These are phyloP conservation scores for Ceratobasidium sp. DNA, from an alignment of 1,284 basidiomycete species.

Conservation along the genomic window DNA sequence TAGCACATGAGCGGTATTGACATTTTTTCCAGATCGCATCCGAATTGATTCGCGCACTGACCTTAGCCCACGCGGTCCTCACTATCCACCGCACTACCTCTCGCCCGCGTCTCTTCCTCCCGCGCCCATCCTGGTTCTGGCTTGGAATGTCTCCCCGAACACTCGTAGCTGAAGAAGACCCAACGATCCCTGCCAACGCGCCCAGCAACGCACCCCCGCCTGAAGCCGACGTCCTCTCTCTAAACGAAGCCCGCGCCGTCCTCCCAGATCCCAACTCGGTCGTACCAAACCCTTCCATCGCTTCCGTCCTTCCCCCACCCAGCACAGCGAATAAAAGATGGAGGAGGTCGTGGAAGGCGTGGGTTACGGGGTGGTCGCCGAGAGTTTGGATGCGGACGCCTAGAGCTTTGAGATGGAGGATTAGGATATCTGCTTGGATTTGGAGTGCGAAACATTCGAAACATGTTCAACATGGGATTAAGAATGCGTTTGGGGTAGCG, in stretches of 20 bases:
- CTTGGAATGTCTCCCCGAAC: conserved; percentile 62
- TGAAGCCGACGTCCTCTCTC: conserved; percentile 18
- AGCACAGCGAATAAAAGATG: background rate
- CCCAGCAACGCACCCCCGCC: background rate
- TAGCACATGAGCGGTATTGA: background rate
- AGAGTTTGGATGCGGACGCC: conserved; percentile 4
- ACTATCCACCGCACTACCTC: conserved; percentile 55
- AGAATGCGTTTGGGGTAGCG: conserved; percentile 33
- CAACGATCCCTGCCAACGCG: background rate
- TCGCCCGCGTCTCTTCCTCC: conserved; percentile 61
- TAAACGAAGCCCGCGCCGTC: conserved; percentile 7
- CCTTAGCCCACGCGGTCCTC: conserved; percentile 56
- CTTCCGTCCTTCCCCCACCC: too few species aligned
- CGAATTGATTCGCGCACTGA: conserved; percentile 30
- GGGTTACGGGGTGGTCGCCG: background rate
- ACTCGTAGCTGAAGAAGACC: conserved; percentile 38
- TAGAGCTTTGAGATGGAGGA: background rate
- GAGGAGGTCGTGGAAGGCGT: too few species aligned
- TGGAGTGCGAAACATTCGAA: conserved; percentile 36
- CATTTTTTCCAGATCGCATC: conserved; percentile 16
- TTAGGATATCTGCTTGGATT: conserved; percentile 20
- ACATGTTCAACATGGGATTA: conserved; percentile 31
- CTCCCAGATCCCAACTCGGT: background rate
- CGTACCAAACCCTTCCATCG: too few species aligned
- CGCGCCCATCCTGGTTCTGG: conserved; percentile 63